Evolutionary conservation across 2,329 filamentous ascomycete species (phyloP), one percentile per base, ranked within the genome.

Genomic region (Trichoderma simmonsii): DNA sequence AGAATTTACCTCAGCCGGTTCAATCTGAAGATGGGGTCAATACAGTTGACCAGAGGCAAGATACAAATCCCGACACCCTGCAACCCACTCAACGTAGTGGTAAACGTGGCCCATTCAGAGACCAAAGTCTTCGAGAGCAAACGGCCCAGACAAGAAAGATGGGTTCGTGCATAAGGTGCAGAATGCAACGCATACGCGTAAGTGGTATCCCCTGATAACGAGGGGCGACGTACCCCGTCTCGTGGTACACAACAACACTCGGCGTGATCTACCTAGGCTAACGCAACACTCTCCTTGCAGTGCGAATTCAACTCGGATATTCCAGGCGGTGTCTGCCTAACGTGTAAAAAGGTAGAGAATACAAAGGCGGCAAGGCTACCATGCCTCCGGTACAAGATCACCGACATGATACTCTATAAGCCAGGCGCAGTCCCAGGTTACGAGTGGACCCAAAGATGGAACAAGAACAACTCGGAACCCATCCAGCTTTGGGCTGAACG

Each of bases 121-220:
- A 87, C 66, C 81, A 83, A n/a, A 80, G 80, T 11, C 81, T 85
- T 34, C 84, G 87, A 28, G 82, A 87, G 73, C 82, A 85, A 74
- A 90, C 88, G 1, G 88, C 88, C 0, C 82, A 85, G 71, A 90
- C 88, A 2, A 83, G 88, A 72, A 86, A 85, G 69, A 86, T 88
- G 21, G 88, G 87, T 9, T 88, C 86, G 24, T 90, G 88, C 75
- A 86, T 90, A 72, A 83, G 88, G 59, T 90, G 88, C 74, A 84
- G 87, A 64, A 89, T 90, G 86, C 88, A 90, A 74, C 84, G 88
- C 57, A 89, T 90, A 75, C 84, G 88, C 63, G 88, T 90, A 79
- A 84, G 87, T 81, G 43, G 21, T 36, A 43, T 32, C 8, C n/a
- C 5, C 26, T n/a, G 30, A 34, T 3, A n/a, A 15, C 26, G n/a